phyloP scores from a whole-genome alignment of 2,329 filamentous ascomycete genomes.

The Clarireedia paspali region DNA sequence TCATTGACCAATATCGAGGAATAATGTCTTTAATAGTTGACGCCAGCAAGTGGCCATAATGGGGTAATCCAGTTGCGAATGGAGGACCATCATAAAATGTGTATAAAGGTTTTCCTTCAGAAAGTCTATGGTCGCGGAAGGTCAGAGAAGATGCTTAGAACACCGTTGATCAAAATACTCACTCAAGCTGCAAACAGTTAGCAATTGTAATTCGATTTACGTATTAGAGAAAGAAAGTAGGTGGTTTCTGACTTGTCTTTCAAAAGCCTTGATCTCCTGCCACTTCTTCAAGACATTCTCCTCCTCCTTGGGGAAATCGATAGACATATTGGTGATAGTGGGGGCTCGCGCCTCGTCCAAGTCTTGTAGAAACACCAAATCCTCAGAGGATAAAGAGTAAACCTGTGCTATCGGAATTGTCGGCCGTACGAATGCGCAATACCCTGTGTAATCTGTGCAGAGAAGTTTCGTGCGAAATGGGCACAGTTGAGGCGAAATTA shows the following conservation, averaged over 20 bases:
- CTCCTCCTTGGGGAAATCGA: constrained; percentile 90
- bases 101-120: constrained; percentile 73
- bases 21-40: constrained; percentile 98
- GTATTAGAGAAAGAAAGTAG: neutral
- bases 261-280: constrained; percentile 88
- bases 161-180: neutral
- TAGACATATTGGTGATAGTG: constrained; percentile 52
- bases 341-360: neutral
- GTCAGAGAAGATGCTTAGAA: neutral
- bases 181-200: neutral
- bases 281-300: constrained; percentile 76
- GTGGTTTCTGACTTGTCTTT: constrained; percentile 53
- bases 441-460: too few species aligned
- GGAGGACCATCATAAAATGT: constrained; percentile 91
- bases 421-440: too few species aligned
- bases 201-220: neutral
- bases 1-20: constrained; percentile 95
- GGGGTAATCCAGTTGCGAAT: constrained; percentile 64
- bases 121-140: constrained; percentile 42
- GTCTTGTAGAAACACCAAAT: too few species aligned
- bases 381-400: too few species aligned
- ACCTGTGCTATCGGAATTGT: too few species aligned
- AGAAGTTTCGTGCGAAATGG: too few species aligned
- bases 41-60: constrained; percentile 65
- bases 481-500: neutral